Conservation (phyloP, 1,284 basidiomycete genomes). For the Pyrrhoderma noxium region DNA sequence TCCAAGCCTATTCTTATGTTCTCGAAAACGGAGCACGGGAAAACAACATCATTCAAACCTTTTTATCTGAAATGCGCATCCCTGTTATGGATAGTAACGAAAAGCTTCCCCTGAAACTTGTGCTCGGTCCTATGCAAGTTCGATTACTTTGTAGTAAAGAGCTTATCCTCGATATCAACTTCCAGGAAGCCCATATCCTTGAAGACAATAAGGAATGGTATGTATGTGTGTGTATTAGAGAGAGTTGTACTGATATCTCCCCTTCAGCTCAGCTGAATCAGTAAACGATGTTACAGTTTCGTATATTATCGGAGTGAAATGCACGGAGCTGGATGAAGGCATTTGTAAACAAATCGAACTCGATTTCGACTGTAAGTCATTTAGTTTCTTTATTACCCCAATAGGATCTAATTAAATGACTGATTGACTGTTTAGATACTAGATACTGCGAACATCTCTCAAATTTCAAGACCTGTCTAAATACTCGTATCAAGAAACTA, state of each 20-base stretch:
- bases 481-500: conserved; percentile 20
- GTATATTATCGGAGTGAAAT: conserved; percentile 26
- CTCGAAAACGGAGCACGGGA: conserved; percentile 11
- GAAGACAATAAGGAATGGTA: conserved; percentile 19
- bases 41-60: conserved; percentile 19
- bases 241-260: too few species aligned
- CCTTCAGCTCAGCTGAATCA: not conserved
- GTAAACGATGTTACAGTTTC: conserved; percentile 27
- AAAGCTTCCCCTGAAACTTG: conserved; percentile 24
- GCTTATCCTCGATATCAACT: conserved; percentile 27
- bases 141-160: conserved; percentile 28
- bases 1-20: conserved; percentile 26
- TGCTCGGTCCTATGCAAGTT: conserved; percentile 26
- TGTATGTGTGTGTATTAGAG: conserved; percentile 20
- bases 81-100: conserved; percentile 19
- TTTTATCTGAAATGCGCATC: conserved; percentile 26
- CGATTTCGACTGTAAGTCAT: conserved; percentile 24
- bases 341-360: conserved; percentile 23
- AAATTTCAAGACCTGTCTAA: conserved; percentile 23
- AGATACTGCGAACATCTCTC: conserved; percentile 26
- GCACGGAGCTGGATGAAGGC: conserved; percentile 21
- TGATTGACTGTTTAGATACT: too few species aligned
- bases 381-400: not conserved
- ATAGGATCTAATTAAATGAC: too few species aligned
- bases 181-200: conserved; percentile 27